These are phyloP conservation scores for Raddia guianensis DNA, from an alignment of 176 grass and related monocot genomes.

Conservation along the genomic window DNA sequence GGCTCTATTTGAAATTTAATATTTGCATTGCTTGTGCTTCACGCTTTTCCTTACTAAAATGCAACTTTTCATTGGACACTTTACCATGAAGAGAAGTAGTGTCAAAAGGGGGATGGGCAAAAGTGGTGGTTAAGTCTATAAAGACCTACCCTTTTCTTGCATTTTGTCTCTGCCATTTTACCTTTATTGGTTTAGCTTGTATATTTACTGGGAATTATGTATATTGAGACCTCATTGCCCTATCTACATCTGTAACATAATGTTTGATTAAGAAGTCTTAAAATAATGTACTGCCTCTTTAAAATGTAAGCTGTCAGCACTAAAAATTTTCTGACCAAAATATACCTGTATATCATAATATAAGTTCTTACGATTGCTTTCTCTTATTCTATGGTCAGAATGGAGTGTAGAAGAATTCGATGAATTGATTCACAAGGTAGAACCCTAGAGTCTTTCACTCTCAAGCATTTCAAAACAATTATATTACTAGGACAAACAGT, in stretches of 20 bases:
- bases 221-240: background rate
- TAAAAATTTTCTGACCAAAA: slow-evolving; percentile 20
- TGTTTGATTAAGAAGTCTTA: background rate
- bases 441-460: background rate
- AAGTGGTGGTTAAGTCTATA: background rate
- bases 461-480: background rate
- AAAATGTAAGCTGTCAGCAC: slow-evolving; percentile 27
- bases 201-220: background rate
- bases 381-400: slow-evolving; percentile 50
- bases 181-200: background rate
- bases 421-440: slow-evolving; percentile 74
- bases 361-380: slow-evolving; percentile 29
- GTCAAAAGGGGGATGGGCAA: slow-evolving; percentile 6
- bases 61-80: background rate
- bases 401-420: slow-evolving; percentile 80
- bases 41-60: background rate
- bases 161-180: background rate
- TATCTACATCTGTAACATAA: slow-evolving; percentile 5
- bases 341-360: background rate
- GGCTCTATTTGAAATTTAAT: background rate
- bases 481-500: background rate
- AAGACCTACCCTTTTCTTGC: background rate
- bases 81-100: background rate
- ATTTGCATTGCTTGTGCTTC: background rate
- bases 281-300: background rate